Percentiles rank a stretch among this genome's conserved stretches.
Conservation (phyloP, 2,329 filamentous ascomycete genomes). For the Fusarium sp. region DNA sequence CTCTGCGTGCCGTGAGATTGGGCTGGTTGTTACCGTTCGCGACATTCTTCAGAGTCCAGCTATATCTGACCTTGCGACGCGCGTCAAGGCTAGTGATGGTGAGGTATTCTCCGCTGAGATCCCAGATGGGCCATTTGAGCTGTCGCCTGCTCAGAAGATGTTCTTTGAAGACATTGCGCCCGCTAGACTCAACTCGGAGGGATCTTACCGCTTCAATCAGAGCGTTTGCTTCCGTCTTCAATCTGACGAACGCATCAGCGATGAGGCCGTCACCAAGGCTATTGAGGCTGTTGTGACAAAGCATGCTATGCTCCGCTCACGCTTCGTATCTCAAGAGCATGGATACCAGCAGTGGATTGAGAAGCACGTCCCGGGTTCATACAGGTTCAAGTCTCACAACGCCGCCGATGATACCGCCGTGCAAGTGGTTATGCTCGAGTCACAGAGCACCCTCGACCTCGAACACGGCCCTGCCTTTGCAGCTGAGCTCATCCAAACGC, state of each 20-base stretch:
- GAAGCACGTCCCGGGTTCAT: not conserved
- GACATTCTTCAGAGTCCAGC: not conserved
- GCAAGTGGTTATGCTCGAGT: not conserved
- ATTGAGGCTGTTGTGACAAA: not conserved
- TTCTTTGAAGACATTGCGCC: not conserved
- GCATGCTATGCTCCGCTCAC: not conserved
- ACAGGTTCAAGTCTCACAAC: not conserved
- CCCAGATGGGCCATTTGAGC: not conserved
- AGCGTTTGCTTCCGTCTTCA: not conserved
- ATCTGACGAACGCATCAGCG: rapidly evolving
- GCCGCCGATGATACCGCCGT: not conserved
- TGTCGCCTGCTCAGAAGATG: not conserved
- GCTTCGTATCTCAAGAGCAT: not conserved
- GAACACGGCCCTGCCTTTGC: not conserved
- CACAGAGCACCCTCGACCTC: not conserved
- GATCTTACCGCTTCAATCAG: not conserved
- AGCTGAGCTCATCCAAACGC: not conserved
- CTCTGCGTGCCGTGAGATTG: not conserved
- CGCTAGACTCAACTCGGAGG: not conserved
- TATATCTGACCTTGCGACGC: not conserved
- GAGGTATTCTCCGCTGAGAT: not conserved
- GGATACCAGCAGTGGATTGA: not conserved
- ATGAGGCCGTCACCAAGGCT: not conserved
- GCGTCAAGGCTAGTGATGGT: not conserved
- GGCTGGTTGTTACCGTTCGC: not conserved